phyloP scores from a whole-genome alignment of 2,329 filamentous ascomycete genomes.

The Microthyrium microscopicum region DNA sequence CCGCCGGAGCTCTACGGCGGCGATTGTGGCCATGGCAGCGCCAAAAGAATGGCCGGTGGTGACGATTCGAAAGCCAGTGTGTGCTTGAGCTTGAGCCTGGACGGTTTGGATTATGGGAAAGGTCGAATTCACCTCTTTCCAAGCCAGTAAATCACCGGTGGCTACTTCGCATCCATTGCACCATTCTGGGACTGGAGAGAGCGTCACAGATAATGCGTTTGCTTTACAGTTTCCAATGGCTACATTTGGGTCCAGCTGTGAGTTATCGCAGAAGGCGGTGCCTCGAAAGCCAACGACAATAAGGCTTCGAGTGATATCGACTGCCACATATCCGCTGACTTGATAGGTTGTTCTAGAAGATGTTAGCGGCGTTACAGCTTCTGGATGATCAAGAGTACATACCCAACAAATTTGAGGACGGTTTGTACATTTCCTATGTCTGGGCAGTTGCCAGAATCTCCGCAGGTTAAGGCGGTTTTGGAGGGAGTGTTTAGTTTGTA shows the following conservation, averaged over 20 bases:
- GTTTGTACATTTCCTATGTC: no score
- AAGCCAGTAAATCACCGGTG: background rate
- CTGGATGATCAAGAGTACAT: no score
- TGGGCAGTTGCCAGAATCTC: no score
- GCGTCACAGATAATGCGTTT: background rate
- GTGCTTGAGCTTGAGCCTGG: background rate
- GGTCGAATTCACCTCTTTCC: background rate
- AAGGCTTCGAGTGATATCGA: background rate
- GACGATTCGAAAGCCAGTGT: background rate
- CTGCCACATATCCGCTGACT: background rate
- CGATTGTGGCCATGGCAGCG: background rate
- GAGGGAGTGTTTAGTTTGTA: no score
- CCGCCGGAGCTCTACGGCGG: background rate
- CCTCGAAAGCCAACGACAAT: background rate
- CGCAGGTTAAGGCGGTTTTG: no score
- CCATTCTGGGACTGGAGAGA: no score
- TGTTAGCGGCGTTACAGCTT: no score
- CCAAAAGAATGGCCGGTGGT: background rate
- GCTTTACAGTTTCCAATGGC: background rate
- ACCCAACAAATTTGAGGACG: no score
- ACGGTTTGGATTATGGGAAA: background rate
- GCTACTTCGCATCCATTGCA: background rate
- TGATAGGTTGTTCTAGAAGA: no score
- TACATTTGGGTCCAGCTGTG: background rate
- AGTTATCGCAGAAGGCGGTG: background rate